These are phyloP conservation scores for Brassica cretica DNA, from an alignment of 345 rosid species.

Conservation along the genomic window DNA sequence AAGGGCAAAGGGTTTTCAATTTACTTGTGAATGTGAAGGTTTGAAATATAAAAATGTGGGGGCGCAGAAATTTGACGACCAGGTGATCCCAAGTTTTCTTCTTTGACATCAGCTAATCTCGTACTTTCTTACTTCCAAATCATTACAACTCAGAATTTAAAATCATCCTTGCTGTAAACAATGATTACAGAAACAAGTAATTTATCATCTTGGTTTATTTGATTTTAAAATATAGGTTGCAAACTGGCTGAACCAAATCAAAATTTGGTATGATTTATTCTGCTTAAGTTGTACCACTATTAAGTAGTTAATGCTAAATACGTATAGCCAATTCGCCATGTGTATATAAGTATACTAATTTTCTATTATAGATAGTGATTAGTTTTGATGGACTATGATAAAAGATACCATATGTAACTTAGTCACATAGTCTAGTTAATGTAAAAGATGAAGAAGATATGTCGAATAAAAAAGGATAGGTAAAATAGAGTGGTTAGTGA, in stretches of 20 bases:
- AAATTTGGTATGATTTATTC: neutral
- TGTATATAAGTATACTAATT: neutral
- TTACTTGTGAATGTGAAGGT: neutral
- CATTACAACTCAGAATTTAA: conserved; percentile 27
- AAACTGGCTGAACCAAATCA: neutral
- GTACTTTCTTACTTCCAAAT: conserved; percentile 22
- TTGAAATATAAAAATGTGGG: neutral
- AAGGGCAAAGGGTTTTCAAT: neutral
- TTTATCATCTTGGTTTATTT: neutral
- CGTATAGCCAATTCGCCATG: neutral
- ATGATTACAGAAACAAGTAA: neutral
- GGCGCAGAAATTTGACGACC: neutral
- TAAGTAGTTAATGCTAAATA: neutral
- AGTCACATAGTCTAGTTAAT: neutral
- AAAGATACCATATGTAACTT: conserved; percentile 1
- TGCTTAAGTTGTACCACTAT: neutral
- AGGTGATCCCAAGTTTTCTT: conserved; percentile 6
- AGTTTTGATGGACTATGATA: conserved; percentile 1
- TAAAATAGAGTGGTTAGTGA: conserved; percentile 36
- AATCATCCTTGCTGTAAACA: neutral
- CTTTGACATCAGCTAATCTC: conserved; percentile 10
- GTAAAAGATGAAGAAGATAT: neutral
- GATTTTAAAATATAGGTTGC: conserved; percentile 3
- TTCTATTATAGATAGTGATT: neutral
- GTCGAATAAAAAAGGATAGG: neutral